Percentiles rank a stretch among this genome's conserved stretches.
phyloP scores from a whole-genome alignment of 2,329 filamentous ascomycete species.

The Nothophoma quercina region DNA sequence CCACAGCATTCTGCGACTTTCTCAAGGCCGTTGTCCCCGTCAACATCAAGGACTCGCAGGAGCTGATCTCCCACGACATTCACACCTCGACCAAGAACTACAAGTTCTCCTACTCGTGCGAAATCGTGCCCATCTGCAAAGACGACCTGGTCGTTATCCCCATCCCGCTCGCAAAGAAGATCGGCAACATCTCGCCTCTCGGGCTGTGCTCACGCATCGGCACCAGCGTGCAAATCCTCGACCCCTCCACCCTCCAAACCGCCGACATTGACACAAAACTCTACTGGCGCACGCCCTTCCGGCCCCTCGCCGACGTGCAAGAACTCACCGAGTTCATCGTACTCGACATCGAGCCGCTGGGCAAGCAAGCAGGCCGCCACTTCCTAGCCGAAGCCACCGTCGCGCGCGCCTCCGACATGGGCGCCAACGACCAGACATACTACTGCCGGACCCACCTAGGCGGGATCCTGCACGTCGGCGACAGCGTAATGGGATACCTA shows the following conservation, averaged over 20 bases:
- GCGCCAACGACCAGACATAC: conserved; percentile 85
- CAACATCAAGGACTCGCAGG: conserved; percentile 82
- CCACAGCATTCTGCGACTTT: conserved; percentile 92
- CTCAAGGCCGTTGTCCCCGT: conserved; percentile 81
- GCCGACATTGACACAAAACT: conserved; percentile 81
- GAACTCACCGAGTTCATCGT: conserved; percentile 92
- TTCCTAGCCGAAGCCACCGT: conserved; percentile 87
- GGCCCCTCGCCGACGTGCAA: conserved; percentile 80
- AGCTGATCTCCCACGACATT: conserved; percentile 90
- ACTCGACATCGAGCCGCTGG: conserved; percentile 88
- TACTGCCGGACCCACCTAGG: conserved; percentile 92
- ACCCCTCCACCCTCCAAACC: conserved; percentile 89
- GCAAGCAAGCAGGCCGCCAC: conserved; percentile 79
- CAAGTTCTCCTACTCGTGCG: conserved; percentile 91
- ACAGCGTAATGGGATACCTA: conserved; percentile 95
- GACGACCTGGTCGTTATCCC: conserved; percentile 96
- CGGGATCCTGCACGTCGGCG: conserved; percentile 82
- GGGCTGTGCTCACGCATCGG: conserved; percentile 87
- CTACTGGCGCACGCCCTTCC: conserved; percentile 93
- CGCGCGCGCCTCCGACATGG: conserved; percentile 84
- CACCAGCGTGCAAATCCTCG: conserved; percentile 86
- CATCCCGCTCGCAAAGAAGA: conserved; percentile 83
- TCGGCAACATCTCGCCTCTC: conserved; percentile 88
- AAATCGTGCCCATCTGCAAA: conserved; percentile 94
- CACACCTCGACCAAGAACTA: conserved; percentile 91